Base-by-base conservation (phyloP, 176 grass and related monocot species). In the Alloteropsis semialata region DNA sequence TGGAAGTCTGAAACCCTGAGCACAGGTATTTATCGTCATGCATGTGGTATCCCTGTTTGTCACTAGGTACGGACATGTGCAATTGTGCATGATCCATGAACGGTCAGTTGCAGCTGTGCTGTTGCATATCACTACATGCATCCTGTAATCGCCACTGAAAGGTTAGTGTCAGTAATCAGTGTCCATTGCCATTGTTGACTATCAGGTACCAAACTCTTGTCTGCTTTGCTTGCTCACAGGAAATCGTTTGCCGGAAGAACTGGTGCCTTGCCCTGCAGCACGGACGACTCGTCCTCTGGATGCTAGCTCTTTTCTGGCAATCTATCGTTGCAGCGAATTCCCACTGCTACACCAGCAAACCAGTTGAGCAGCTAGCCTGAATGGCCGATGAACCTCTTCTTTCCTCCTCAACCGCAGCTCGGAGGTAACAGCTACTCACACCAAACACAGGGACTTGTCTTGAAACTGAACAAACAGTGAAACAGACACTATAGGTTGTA, bases 1-100 rank as follows among this genome's bases (percentile, higher is more conserved):
- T 33, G 42, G 33, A 50, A n/a, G n/a, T n/a, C n/a, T n/a, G n/a
- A n/a, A 74, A 55, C 79, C 79, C 42, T 83, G 19, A n/a, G n/a
- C 29, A 14, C 28, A 62, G 10, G 45, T 56, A 28, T 43, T 75
- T 18, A 66, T 68, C 53, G 19, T 34, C 48, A 13, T 39, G 43
- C 12, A 56, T 43, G 38, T n/a, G n/a, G n/a, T 67, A 59, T 72
- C 18, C 43, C 66, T 72, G 29, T 79, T 34, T 63, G 36, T n/a
- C 75, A 62, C 32, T n/a, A n/a, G n/a, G n/a, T n/a, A n/a, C n/a
- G n/a, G n/a, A n/a, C n/a, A n/a, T n/a, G n/a, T n/a, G n/a, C n/a
- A n/a, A 30, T n/a, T 19, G 33, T 45, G 0, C 27, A 56, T n/a
- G 34, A 73, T 73, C 14, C 50, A 33, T 74, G 67, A 65, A 36